Evolutionary conservation across 805 yeast species (phyloP).

Genomic region (Barnettozyma salicaria): DNA sequence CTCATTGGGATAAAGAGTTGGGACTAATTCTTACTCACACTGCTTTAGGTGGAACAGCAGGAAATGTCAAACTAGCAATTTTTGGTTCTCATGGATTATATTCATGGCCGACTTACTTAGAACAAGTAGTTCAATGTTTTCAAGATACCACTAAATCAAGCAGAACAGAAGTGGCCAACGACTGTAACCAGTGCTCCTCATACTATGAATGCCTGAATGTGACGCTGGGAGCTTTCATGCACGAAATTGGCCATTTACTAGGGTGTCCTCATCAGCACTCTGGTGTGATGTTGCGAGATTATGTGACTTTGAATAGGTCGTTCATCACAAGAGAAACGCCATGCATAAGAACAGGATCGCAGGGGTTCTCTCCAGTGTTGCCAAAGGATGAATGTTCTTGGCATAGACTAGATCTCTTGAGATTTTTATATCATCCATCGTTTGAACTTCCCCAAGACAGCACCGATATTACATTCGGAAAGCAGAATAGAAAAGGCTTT

Average conservation of each 20-base stretch:
- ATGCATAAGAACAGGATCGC: conserved; percentile 45
- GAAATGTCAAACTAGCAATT: conserved; percentile 68
- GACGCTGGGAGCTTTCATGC: conserved; percentile 91
- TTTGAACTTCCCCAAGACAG: conserved; percentile 66
- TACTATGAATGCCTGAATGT: conserved; percentile 86
- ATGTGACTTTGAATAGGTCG: conserved; percentile 71
- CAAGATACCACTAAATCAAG: conserved; percentile 64
- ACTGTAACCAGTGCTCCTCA: conserved; percentile 74
- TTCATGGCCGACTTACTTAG: conserved; percentile 86
- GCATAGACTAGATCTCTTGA: conserved; percentile 73
- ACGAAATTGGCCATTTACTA: conserved; percentile 86
- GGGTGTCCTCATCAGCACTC: conserved; percentile 89
- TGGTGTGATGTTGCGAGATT: conserved; percentile 90
- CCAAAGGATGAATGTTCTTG: conserved; percentile 74
- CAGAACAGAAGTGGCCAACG: conserved; percentile 79
- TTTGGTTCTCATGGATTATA: conserved; percentile 91
- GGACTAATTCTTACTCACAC: conserved; percentile 78
- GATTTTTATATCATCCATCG: conserved; percentile 77
- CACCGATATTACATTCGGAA: conserved; percentile 36
- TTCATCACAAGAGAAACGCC: conserved; percentile 66
- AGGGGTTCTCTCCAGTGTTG: conserved; percentile 43
- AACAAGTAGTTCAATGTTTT: conserved; percentile 61
- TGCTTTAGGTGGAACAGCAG: conserved; percentile 87
- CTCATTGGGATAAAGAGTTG: conserved; percentile 66
- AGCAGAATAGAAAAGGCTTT: conserved; percentile 23